These are phyloP conservation scores for Tricholoma sp. DNA, from an alignment of 768 basidiomycete species.

Conservation along the genomic window DNA sequence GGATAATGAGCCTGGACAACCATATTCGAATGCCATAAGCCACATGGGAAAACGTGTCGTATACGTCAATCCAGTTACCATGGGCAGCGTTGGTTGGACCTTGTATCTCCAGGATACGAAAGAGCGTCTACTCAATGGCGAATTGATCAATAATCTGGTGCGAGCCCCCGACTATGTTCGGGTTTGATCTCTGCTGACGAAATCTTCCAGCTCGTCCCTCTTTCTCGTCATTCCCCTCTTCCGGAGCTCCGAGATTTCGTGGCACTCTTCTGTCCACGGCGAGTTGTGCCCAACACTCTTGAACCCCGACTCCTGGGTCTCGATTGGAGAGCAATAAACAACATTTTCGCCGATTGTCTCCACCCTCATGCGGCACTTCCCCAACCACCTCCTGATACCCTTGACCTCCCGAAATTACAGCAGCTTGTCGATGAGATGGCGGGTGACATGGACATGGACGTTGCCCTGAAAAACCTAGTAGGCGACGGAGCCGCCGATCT, in stretches of 20 bases:
- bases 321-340: constrained; percentile 71
- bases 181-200: background rate
- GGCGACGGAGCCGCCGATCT: constrained; percentile 43
- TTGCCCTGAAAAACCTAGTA: constrained; percentile 61
- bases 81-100: constrained; percentile 49
- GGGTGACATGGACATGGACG: constrained; percentile 37
- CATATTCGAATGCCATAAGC: constrained; percentile 31
- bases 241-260: constrained; percentile 84
- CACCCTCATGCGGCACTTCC: constrained; percentile 15
- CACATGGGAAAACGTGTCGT: constrained; percentile 56
- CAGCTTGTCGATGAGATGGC: constrained; percentile 10
- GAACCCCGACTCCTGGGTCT: constrained; percentile 43
- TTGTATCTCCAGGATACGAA: constrained; percentile 37
- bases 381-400: background rate
- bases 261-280: constrained; percentile 69
- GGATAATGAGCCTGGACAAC: constrained; percentile 23
- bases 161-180: constrained; percentile 10
- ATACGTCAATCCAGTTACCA: constrained; percentile 81
- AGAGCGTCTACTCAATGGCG: constrained; percentile 32
- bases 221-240: constrained; percentile 83
- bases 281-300: constrained; percentile 78
- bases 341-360: constrained; percentile 62
- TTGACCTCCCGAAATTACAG: constrained; percentile 6
- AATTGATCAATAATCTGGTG: constrained; percentile 61
- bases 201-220: constrained; percentile 60